These are phyloP conservation scores for Lactifluus rugatus DNA, from an alignment of 768 basidiomycete genomes.

Conservation along the genomic window DNA sequence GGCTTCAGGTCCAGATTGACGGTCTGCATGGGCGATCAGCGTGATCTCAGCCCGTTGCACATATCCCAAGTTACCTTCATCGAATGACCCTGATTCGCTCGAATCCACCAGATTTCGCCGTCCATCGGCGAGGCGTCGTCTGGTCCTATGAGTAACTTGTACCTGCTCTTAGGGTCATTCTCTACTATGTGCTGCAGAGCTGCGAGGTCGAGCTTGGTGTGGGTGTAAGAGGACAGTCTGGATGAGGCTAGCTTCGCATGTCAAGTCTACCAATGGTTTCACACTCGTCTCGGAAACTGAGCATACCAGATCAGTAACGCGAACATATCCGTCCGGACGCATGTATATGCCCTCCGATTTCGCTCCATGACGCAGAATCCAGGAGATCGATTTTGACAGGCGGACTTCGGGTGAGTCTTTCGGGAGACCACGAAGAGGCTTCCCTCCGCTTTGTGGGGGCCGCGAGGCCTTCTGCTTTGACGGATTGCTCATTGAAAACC, in stretches of 20 bases:
- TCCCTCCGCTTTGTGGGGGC: slow-evolving; percentile 23
- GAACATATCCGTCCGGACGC: slow-evolving; percentile 78
- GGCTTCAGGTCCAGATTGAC: slow-evolving; percentile 60
- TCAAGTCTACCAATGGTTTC: background rate
- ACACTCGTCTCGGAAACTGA: background rate
- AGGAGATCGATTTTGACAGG: slow-evolving; percentile 80
- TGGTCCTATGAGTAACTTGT: slow-evolving; percentile 42
- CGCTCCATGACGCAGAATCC: slow-evolving; percentile 87
- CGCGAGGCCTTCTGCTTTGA: slow-evolving; percentile 7
- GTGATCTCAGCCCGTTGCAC: background rate
- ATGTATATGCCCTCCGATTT: slow-evolving; percentile 63
- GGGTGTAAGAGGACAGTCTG: slow-evolving; percentile 41
- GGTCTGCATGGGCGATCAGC: slow-evolving; percentile 33
- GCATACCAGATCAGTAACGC: slow-evolving; percentile 74
- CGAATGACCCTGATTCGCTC: slow-evolving; percentile 87
- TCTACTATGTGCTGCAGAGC: slow-evolving; percentile 54
- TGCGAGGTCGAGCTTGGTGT: slow-evolving; percentile 40
- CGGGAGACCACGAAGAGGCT: slow-evolving; percentile 44
- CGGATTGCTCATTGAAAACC: background rate
- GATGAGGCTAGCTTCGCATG: slow-evolving; percentile 53
- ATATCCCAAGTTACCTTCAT: slow-evolving; percentile 43
- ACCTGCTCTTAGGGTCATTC: slow-evolving; percentile 58
- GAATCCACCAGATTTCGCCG: slow-evolving; percentile 66
- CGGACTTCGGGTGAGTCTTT: slow-evolving; percentile 59
- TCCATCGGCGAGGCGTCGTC: slow-evolving; percentile 24